Conservation (phyloP, 1,284 basidiomycete species). For the Fereydounia khargensis region DNA sequence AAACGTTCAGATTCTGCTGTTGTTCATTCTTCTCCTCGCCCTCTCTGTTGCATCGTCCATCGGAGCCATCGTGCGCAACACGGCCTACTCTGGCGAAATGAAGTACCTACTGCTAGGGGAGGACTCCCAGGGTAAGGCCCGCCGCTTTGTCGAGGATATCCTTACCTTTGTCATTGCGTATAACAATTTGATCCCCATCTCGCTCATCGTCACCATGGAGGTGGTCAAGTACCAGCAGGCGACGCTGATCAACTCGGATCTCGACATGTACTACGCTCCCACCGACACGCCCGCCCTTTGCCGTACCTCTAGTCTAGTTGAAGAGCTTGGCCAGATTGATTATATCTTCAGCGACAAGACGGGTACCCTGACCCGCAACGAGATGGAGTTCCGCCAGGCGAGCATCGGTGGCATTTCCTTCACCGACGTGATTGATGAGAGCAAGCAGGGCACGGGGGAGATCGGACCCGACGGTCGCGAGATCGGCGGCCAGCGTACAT, state of each 20-base stretch:
- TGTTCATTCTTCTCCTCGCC: conserved; percentile 82
- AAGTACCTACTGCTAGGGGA: conserved; percentile 46
- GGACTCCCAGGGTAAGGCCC: conserved; percentile 46
- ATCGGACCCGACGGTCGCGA: conserved; percentile 50
- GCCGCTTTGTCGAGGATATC: conserved; percentile 70
- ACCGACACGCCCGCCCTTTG: conserved; percentile 96
- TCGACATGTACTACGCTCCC: conserved; percentile 74
- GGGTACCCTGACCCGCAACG: conserved; percentile 89
- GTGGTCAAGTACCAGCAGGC: conserved; percentile 98
- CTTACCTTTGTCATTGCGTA: conserved; percentile 98
- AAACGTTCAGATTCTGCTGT: conserved; percentile 92
- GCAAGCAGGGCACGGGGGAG: conserved; percentile 65
- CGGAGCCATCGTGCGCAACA: conserved; percentile 72
- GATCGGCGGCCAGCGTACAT: conserved; percentile 69
- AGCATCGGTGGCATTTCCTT: conserved; percentile 85
- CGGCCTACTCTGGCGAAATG: conserved; percentile 40
- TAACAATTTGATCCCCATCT: conserved; percentile 99
- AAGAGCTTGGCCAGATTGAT: conserved; percentile 97
- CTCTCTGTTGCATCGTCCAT: conserved; percentile 88
- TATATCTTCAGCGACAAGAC: conserved; percentile 99
- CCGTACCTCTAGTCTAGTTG: conserved; percentile 92
- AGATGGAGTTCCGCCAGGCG: conserved; percentile 96
- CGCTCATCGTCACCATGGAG: conserved; percentile 98
- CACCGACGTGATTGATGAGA: conserved; percentile 82
- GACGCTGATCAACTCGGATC: conserved; percentile 89